These are phyloP conservation scores for Leccinellum rugosiceps DNA, from an alignment of 768 basidiomycete genomes.

Conservation along the genomic window DNA sequence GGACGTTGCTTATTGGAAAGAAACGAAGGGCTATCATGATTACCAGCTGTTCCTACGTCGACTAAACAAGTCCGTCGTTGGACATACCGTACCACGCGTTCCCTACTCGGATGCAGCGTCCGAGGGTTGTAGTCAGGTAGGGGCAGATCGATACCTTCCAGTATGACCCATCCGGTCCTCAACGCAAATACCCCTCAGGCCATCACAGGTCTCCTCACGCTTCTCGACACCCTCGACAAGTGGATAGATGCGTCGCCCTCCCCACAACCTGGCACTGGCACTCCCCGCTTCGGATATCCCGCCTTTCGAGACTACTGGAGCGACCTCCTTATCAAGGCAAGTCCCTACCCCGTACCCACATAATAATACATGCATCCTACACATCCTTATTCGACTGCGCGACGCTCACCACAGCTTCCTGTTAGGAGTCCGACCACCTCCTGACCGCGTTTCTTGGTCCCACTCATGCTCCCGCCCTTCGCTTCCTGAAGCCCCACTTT, in stretches of 20 bases:
- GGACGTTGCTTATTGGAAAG: conserved; percentile 72
- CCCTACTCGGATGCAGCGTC: neutral
- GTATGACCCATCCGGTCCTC: neutral
- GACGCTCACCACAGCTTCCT: neutral
- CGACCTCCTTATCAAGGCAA: conserved; percentile 69
- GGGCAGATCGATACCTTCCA: neutral
- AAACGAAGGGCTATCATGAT: conserved; percentile 66
- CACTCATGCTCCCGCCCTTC: conserved; percentile 43
- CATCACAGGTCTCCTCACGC: conserved; percentile 41
- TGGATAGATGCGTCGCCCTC: conserved; percentile 87
- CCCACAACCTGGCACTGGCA: conserved; percentile 39
- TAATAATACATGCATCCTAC: neutral
- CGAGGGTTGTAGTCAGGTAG: conserved; percentile 19
- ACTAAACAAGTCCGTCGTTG: conserved; percentile 75
- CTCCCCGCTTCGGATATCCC: conserved; percentile 90
- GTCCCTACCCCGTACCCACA: conserved; percentile 1
- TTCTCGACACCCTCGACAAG: conserved; percentile 62
- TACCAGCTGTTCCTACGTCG: conserved; percentile 74
- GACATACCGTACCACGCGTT: conserved; percentile 41
- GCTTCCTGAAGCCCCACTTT: conserved; percentile 75
- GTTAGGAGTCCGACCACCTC: conserved; percentile 53
- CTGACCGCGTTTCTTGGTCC: conserved; percentile 48
- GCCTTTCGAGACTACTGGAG: conserved; percentile 83
- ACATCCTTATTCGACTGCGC: neutral
- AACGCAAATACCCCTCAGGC: conserved; percentile 35